Evolutionary conservation across 2,329 filamentous ascomycete genomes (phyloP), one percentile per base, ranked within the genome.

Genomic region (Grosmannia penicillata): DNA sequence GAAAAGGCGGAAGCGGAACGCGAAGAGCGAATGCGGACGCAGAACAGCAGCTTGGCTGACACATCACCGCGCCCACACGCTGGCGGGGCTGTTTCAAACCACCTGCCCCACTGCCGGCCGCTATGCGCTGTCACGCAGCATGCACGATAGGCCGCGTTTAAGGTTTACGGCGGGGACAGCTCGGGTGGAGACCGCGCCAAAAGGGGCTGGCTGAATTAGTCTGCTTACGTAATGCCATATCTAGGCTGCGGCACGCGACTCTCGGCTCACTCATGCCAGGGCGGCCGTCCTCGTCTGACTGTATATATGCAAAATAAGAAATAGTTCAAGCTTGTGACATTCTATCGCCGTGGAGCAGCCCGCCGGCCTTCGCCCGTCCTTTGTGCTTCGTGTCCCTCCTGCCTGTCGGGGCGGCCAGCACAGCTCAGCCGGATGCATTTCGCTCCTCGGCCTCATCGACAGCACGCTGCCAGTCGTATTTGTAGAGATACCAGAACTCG

Each of bases 401-500:
- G n/a, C n/a, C n/a, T n/a, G n/a, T n/a, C n/a, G n/a, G n/a, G n/a
- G n/a, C n/a, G n/a, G n/a, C n/a, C 6, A 2, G 8, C 8, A 14
- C 15, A 17, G n/a, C 19, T 43, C 43, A 56, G 3, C 48, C 48
- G 17, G 49, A 41, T 4, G 49, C 46, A 37, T 73, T 75, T 42
- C 70, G 59, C 36, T 53, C 48, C 35, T 68, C 67, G 3, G 70
- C 70, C 45, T 75, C 71, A 9, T 53, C 56, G 1, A 64, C 70
- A 1, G 68, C 68, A 35, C 58, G 54, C 33, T 72, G 54, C 70
- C 70, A 75, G 47, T 74, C 63, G 8, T 62, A 67, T n/a, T 54
- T 49, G 40, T 61, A 58, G 3, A 71, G 59, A 34, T 69, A 75
- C 21, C 55, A 55, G 44, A 70, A 75, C 47, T 75, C 71, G 15